These are phyloP conservation scores for Coriaria nepalensis DNA, from an alignment of 306 rosid genomes.

Conservation along the genomic window DNA sequence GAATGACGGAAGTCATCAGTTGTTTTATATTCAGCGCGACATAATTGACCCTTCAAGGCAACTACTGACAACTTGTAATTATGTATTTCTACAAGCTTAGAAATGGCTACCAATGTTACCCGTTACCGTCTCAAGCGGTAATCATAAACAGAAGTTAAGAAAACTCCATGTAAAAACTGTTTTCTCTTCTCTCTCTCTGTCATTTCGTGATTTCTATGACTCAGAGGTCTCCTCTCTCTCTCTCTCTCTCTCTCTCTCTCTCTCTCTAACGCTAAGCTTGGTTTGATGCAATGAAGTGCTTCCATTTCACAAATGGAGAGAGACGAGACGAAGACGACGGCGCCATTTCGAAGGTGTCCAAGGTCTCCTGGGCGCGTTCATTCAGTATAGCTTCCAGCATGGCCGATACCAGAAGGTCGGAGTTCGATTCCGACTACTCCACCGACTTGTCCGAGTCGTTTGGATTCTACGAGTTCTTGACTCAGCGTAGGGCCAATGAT, in stretches of 20 bases:
- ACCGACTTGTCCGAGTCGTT: constrained; percentile 48
- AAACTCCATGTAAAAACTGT: not conserved
- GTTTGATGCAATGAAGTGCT: constrained; percentile 49
- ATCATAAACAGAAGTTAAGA: not conserved
- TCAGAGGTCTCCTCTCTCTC: not conserved
- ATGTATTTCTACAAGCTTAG: no score
- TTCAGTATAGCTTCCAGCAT: constrained; percentile 73
- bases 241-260: not conserved
- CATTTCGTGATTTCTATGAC: constrained; percentile 25
- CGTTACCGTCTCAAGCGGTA: not conserved
- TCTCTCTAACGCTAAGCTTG: not conserved
- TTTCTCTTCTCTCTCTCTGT: constrained; percentile 2
- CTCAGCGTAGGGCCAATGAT: constrained; percentile 56
- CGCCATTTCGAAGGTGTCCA: constrained; percentile 38
- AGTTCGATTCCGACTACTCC: constrained; percentile 42
- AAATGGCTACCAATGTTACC: no score
- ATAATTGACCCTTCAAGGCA: no score
- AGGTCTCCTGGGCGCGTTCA: constrained; percentile 86
- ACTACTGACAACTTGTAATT: no score
- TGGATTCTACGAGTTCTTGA: constrained; percentile 42
- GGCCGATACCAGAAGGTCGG: constrained; percentile 51
- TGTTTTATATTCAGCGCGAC: no score
- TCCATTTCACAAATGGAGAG: constrained; percentile 62
- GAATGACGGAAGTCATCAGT: no score
- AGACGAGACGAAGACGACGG: constrained; percentile 30